Conservation (phyloP, 148 eudicot species). For the Linanthus parryae region DNA sequence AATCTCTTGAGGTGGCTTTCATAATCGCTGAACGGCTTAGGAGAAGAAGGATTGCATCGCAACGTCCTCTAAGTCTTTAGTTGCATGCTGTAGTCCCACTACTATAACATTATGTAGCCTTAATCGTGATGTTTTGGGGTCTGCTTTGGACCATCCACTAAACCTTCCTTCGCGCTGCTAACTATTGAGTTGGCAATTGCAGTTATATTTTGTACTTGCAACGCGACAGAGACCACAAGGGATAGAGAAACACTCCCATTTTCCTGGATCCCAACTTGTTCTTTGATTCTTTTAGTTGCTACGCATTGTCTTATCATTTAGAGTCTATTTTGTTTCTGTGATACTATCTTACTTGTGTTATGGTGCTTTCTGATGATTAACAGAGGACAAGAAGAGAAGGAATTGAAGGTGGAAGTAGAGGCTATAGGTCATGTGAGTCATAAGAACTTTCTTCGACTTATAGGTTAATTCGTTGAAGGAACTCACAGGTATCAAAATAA, state of each 20-base stretch:
- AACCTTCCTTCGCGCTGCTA: too few relatives aligned
- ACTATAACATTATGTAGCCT: too few relatives aligned
- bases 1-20: too few relatives aligned
- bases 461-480: conserved; percentile 87
- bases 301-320: too few relatives aligned
- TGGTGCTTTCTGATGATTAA: neutral
- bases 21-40: too few relatives aligned
- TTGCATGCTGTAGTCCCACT: too few relatives aligned
- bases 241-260: conserved; percentile 35
- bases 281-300: too few relatives aligned
- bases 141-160: too few relatives aligned
- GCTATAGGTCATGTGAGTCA: conserved; percentile 94
- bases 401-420: conserved; percentile 84
- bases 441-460: conserved; percentile 74
- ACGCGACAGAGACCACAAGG: conserved; percentile 45
- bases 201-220: conserved; percentile 51
- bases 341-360: neutral
- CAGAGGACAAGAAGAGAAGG: conserved; percentile 92
- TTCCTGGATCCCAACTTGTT: conserved; percentile 46
- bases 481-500: conserved; percentile 84
- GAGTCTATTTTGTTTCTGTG: neutral
- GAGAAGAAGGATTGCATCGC: too few relatives aligned
- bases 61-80: too few relatives aligned
- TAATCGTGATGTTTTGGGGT: too few relatives aligned
- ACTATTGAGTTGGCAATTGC: too few relatives aligned